phyloP scores from a whole-genome alignment of 257 asterid species.

The Ajuga chamaepitys region DNA sequence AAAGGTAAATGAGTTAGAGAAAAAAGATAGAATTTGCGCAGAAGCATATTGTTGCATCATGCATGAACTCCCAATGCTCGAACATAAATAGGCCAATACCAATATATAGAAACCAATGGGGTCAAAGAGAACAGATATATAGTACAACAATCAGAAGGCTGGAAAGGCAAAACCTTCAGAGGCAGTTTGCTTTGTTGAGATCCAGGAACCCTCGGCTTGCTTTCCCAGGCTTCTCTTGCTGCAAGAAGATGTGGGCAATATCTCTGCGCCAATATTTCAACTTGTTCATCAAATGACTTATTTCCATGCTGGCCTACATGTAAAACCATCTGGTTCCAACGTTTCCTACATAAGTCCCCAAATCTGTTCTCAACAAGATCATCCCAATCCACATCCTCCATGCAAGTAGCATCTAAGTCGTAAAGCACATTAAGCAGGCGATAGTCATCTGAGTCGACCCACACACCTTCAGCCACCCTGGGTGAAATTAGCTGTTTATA shows the following conservation, averaged over 20 bases:
- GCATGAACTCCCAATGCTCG: not conserved
- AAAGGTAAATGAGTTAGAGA: not conserved
- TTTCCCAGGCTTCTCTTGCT: conserved; percentile 50
- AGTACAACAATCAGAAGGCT: not conserved
- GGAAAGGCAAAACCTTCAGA: conserved; percentile 12
- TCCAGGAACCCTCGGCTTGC: conserved; percentile 40
- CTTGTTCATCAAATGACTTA: conserved; percentile 45
- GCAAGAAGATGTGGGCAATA: conserved; percentile 44
- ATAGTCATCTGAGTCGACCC: conserved; percentile 51
- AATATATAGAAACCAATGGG: not conserved
- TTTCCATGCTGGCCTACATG: conserved; percentile 36
- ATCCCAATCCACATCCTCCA: conserved; percentile 65
- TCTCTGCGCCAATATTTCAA: conserved; percentile 42
- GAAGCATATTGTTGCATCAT: not conserved
- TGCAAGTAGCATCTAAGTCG: conserved; percentile 37
- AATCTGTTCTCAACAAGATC: conserved; percentile 32
- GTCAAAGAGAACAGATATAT: not conserved
- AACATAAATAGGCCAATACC: not conserved
- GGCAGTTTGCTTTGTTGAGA: not conserved
- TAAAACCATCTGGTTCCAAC: conserved; percentile 54
- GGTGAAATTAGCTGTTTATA: conserved; percentile 36
- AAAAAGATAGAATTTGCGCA: not conserved
- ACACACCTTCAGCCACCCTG: conserved; percentile 36
- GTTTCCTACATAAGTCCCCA: conserved; percentile 40
- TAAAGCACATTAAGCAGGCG: conserved; percentile 29